Evolutionary conservation across 2,329 filamentous ascomycete species (phyloP), one percentile per base, ranked within the genome.

Genomic region (Aspergillus japonicus): DNA sequence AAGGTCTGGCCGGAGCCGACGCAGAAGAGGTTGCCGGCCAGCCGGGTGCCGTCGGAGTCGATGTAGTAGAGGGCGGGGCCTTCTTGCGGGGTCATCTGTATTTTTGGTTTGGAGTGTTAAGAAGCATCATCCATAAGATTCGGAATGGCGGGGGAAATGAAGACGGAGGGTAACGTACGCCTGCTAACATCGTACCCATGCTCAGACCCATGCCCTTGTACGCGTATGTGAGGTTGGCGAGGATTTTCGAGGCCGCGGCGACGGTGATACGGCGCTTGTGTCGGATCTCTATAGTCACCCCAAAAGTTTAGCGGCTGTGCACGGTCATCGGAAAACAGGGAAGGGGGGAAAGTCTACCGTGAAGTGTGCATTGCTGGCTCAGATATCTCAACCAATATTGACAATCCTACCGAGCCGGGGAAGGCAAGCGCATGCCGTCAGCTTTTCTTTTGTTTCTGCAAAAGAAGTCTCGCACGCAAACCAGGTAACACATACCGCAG

Each of bases 371-470:
- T 84, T 99, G 93, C 89, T 98, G 96, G 73, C 94, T 95, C 67
- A 99, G 86, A 84, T 96, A 99, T 73, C 92, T 93, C 66, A 99
- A 90, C 95, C 95, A 99, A 86, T 97, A 98, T 87, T 98, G 95
- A 80, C 95, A 99, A 81, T 99, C 95, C 87, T 89, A 23, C 23
- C 23, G 23, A 23, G 23, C 23, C 23, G 23, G 23, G 66, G n/a
- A 1, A 6, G 26, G 26, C 26, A 62, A 23, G 55, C 50, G 51
- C 19, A 57, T 54, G 19, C 3, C 16, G 52, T 70, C 54, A 66
- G 61, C 50, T 62, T 23, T 47, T 47, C 31, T 16, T 35, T 10
- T 2, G 12, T 14, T 35, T 35, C 33, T 35, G 14, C 33, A 6
- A 35, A 16, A 35, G 7, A 8, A 26, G 8, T 29, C 7, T 29